Percentiles rank a stretch among this genome's conserved stretches.
Evolutionary conservation across 768 basidiomycete genomes (phyloP).

Genomic region (Obba rivulosa): DNA sequence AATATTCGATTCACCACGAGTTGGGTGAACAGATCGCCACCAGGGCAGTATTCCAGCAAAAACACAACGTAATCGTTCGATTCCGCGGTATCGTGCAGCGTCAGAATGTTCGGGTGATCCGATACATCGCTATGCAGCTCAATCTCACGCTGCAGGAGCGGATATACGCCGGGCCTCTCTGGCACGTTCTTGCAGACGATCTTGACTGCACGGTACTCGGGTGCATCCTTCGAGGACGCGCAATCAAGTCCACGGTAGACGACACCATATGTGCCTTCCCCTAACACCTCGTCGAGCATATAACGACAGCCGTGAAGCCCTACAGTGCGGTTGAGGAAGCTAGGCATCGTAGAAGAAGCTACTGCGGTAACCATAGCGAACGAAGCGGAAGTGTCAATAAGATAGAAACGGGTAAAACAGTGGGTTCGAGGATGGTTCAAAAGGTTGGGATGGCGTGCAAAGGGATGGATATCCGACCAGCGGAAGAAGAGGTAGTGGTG

Average conservation of each 20-base stretch:
- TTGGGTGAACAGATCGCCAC: slow-evolving; percentile 38
- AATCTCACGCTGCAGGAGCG: slow-evolving; percentile 16
- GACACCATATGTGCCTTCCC: slow-evolving; percentile 89
- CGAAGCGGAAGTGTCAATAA: too few relatives aligned
- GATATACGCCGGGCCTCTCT: slow-evolving; percentile 4
- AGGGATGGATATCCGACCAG: too few relatives aligned
- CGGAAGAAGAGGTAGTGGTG: too few relatives aligned
- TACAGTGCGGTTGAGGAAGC: too few relatives aligned
- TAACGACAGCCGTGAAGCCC: slow-evolving; percentile 10
- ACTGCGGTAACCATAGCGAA: too few relatives aligned
- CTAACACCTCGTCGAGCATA: slow-evolving; percentile 76
- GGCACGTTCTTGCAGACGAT: slow-evolving; percentile 15
- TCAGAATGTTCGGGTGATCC: slow-evolving; percentile 3
- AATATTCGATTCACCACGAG: slow-evolving; percentile 33
- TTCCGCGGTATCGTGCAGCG: slow-evolving; percentile 4
- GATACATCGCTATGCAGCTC: slow-evolving; percentile 4
- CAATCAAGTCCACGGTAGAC: slow-evolving; percentile 81
- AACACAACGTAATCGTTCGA: slow-evolving; percentile 8
- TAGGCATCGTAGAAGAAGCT: too few relatives aligned
- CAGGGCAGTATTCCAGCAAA: slow-evolving; percentile 14
- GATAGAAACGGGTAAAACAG: too few relatives aligned
- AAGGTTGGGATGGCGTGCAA: too few relatives aligned
- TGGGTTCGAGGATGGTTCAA: too few relatives aligned
- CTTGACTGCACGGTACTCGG: slow-evolving; percentile 13
- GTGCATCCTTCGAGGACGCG: slow-evolving; percentile 4